Evolutionary conservation across 176 grass and related monocot genomes (phyloP), one percentile per base, ranked within the genome.

Genomic region (Avena eriantha): DNA sequence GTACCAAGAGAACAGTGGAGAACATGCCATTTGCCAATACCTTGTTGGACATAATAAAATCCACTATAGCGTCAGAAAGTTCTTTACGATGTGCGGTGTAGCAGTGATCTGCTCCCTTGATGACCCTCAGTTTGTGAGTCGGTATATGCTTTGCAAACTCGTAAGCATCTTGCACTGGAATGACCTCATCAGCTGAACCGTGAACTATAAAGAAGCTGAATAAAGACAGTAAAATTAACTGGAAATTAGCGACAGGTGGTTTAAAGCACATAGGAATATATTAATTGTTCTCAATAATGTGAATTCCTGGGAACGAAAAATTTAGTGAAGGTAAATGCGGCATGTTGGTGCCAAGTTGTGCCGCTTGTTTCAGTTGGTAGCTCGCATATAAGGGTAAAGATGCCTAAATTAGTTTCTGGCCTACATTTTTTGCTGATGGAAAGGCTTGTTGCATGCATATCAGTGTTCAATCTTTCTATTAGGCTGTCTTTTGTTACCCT

Each of bases 61-160:
- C 91, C 46, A 92, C 65, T 2, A 98, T 86, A 24, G 85, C 85
- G 58, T 76, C 89, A 45, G 83, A 80, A 71, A 95, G 78, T 67
- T 91, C 91, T 77, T 82, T 81, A 54, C 88, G 93, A 85, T 95
- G 96, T 74, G 81, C 73, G 67, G 90, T 92, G 80, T 95, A 93
- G 86, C 86, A 89, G 88, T 98, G 96, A 83, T 95, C 82, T 91
- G 96, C 93, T 63, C 93, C 93, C 67, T 98, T 87, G 33, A 95
- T 72, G 86, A 98, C 83, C 80, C 63, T 57, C 70, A 95, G 63
- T 11, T 98, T 95, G 81, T 95, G 95, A 80, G 91, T 93, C 4
- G 88, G 80, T 85, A 98, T 95, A 80, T 87, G 64, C 73, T 93
- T 93, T 8, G 93, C 93, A 84, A 95, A 98, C 59, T 98, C 89